These are phyloP conservation scores for Aspergillus viridinutans DNA, from an alignment of 2,329 filamentous ascomycete species.

Conservation along the genomic window DNA sequence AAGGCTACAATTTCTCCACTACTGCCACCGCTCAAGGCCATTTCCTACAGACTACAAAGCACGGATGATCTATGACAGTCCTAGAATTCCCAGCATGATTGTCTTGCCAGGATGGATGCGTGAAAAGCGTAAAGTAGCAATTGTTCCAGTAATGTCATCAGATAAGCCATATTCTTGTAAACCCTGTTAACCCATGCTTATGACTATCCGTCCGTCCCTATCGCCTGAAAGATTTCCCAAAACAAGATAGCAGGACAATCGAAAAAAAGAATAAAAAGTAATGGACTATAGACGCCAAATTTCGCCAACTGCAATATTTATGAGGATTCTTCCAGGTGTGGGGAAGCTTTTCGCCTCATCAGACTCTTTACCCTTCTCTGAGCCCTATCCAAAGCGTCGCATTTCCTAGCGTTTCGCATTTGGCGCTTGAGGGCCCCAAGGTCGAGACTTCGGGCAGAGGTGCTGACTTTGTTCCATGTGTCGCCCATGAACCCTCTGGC, in stretches of 20 bases:
- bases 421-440: constrained; percentile 23
- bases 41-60: background rate
- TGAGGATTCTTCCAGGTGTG: constrained; percentile 5
- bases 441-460: constrained; percentile 20
- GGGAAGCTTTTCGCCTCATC: constrained; percentile 19
- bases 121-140: background rate
- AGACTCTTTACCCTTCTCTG: constrained; percentile 32
- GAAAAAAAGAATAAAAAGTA: background rate
- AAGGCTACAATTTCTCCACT: constrained; percentile 10
- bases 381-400: constrained; percentile 28
- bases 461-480: constrained; percentile 25
- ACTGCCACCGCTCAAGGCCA: constrained; percentile 14
- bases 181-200: background rate
- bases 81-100: background rate
- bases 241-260: background rate
- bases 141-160: background rate
- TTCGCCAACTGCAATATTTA: background rate
- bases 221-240: background rate
- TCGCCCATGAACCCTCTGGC: constrained; percentile 24
- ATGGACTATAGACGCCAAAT: background rate
- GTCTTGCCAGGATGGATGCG: background rate
- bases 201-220: background rate
- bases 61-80: background rate
- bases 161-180: background rate
- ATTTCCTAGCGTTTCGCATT: constrained; percentile 25